These are phyloP conservation scores for Chaetomium cochliodes DNA, from an alignment of 495 filamentous ascomycete species.

Conservation along the genomic window DNA sequence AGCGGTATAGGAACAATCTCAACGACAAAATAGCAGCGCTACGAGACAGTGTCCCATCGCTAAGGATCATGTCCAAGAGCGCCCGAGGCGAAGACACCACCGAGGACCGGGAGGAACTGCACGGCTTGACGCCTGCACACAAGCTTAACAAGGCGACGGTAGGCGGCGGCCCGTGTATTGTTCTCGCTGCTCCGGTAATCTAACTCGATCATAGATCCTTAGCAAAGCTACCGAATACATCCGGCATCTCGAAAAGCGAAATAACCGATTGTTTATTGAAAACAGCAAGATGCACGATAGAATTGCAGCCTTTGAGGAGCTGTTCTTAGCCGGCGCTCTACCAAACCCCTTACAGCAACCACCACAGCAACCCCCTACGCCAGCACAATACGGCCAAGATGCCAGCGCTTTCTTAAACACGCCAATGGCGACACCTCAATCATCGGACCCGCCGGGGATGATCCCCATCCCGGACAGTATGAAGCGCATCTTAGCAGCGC, in stretches of 20 bases:
- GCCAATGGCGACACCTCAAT: slow-evolving; percentile 35
- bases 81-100: slow-evolving; percentile 64
- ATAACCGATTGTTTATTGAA: slow-evolving; percentile 76
- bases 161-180: slow-evolving; percentile 19
- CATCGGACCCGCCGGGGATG: slow-evolving; percentile 58
- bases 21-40: slow-evolving; percentile 95
- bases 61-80: slow-evolving; percentile 72
- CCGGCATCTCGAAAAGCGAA: slow-evolving; percentile 84
- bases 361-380: slow-evolving; percentile 47
- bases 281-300: slow-evolving; percentile 71
- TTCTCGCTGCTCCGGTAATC: neutral
- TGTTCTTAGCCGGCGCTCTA: slow-evolving; percentile 59
- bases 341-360: slow-evolving; percentile 50
- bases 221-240: slow-evolving; percentile 97
- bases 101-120: slow-evolving; percentile 72
- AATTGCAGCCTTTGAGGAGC: slow-evolving; percentile 66
- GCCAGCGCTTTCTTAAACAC: slow-evolving; percentile 33
- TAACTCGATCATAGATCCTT: slow-evolving; percentile 53
- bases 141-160: slow-evolving; percentile 96
- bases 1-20: slow-evolving; percentile 90
- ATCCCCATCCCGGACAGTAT: slow-evolving; percentile 78
- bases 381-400: slow-evolving; percentile 50
- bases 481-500: slow-evolving; percentile 60
- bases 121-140: slow-evolving; percentile 74
- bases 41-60: slow-evolving; percentile 81